These are phyloP conservation scores for Xylaria sp. DNA, from an alignment of 2,329 filamentous ascomycete species.

Conservation along the genomic window DNA sequence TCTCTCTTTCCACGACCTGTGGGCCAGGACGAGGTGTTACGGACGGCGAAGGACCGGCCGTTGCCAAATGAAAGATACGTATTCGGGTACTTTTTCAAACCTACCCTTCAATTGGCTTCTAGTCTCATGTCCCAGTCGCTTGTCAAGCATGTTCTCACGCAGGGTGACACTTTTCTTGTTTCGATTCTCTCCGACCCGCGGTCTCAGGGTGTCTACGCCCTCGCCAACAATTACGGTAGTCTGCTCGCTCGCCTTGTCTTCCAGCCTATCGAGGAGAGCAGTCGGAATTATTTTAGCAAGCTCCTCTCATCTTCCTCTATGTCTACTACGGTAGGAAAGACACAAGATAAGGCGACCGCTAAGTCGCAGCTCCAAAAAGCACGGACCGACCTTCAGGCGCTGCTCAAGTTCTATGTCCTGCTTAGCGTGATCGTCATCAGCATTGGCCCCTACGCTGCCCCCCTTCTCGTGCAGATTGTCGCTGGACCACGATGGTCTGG, in stretches of 20 bases:
- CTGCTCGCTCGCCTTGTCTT: conserved; percentile 89
- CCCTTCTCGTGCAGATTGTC: conserved; percentile 77
- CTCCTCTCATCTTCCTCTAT: conserved; percentile 65
- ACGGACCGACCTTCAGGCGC: conserved; percentile 65
- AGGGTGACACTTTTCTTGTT: conserved; percentile 92
- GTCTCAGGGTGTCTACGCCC: conserved; percentile 89
- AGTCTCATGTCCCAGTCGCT: conserved; percentile 89
- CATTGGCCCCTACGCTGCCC: conserved; percentile 80
- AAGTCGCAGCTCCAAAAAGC: conserved; percentile 54
- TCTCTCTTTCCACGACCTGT: conserved; percentile 70
- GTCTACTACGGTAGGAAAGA: conserved; percentile 31
- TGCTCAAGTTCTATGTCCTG: conserved; percentile 79
- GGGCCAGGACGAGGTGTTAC: conserved; percentile 35
- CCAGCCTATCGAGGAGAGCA: conserved; percentile 95
- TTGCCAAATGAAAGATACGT: conserved; percentile 57
- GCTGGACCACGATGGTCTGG: conserved; percentile 81
- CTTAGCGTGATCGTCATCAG: conserved; percentile 75
- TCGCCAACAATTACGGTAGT: conserved; percentile 95
- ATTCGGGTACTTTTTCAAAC: conserved; percentile 72
- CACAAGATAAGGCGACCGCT: conserved; percentile 22
- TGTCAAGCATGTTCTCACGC: conserved; percentile 92
- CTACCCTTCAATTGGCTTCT: conserved; percentile 77
- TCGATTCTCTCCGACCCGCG: conserved; percentile 78
- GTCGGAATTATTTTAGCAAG: conserved; percentile 87
- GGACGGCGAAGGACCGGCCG: conserved; percentile 11